Conservation (phyloP, 192 early-diverging fungal species). For the Backusella psychrophila region DNA sequence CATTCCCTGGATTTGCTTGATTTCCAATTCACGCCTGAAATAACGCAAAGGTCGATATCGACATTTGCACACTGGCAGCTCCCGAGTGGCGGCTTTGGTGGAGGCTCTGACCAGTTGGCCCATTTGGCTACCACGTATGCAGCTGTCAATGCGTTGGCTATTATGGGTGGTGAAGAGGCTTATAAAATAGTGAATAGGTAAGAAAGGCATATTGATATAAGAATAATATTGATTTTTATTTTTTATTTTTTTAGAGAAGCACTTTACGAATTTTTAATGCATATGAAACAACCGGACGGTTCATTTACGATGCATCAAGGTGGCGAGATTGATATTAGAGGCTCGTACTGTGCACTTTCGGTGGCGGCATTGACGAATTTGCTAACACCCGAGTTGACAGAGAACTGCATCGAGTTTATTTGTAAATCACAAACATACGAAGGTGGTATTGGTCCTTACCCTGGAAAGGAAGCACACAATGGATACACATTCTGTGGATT, state of each 20-base stretch:
- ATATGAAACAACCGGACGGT: slow-evolving; percentile 83
- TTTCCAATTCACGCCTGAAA: slow-evolving; percentile 46
- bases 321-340: slow-evolving; percentile 94
- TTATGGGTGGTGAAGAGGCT: slow-evolving; percentile 73
- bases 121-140: slow-evolving; percentile 93
- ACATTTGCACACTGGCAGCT: slow-evolving; percentile 68
- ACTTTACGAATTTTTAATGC: slow-evolving; percentile 75
- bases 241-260: slow-evolving; percentile 39
- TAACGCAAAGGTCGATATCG: slow-evolving; percentile 48
- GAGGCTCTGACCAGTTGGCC: slow-evolving; percentile 80
- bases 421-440: slow-evolving; percentile 85
- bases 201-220: background rate
- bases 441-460: slow-evolving; percentile 85
- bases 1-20: slow-evolving; percentile 82
- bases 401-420: slow-evolving; percentile 68
- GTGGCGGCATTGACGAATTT: slow-evolving; percentile 80
- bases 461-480: slow-evolving; percentile 89
- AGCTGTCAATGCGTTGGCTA: slow-evolving; percentile 76
- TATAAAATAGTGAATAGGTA: slow-evolving; percentile 63
- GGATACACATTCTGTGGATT: slow-evolving; percentile 95
- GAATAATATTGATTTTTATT: too few species aligned
- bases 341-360: slow-evolving; percentile 84
- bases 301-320: slow-evolving; percentile 88
- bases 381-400: slow-evolving; percentile 73
- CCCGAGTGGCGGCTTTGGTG: slow-evolving; percentile 80